Evolutionary conservation across 805 yeast species (phyloP).

Genomic region (Cyberlindnera nakhonratchasimensis): DNA sequence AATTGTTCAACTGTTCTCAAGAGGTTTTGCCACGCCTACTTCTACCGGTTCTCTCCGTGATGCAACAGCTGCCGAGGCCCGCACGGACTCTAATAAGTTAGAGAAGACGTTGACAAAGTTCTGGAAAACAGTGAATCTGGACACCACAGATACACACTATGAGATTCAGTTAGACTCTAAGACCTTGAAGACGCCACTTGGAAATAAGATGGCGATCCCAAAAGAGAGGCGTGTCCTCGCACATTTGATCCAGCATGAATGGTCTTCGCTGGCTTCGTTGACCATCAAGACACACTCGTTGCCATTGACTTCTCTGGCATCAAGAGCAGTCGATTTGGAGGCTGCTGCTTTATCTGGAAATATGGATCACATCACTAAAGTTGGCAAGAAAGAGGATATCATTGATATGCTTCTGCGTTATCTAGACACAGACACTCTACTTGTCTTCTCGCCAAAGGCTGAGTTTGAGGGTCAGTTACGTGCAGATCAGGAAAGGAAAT

Average conservation of each 20-base stretch:
- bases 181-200: conserved; percentile 81
- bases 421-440: conserved; percentile 89
- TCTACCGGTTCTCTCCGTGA: conserved; percentile 1
- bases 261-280: conserved; percentile 70
- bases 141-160: conserved; percentile 29
- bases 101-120: conserved; percentile 68
- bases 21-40: conserved; percentile 6
- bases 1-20: neutral
- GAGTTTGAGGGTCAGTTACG: conserved; percentile 86
- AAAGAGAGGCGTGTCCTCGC: conserved; percentile 59
- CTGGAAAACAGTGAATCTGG: conserved; percentile 72
- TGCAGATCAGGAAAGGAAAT: conserved; percentile 71
- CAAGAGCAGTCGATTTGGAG: conserved; percentile 80
- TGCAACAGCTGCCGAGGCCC: conserved; percentile 6
- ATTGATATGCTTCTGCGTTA: conserved; percentile 66
- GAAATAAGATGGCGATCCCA: conserved; percentile 67
- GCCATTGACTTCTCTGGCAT: conserved; percentile 83
- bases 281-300: conserved; percentile 72
- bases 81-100: conserved; percentile 58
- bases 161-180: conserved; percentile 68
- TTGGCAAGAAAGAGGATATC: conserved; percentile 56
- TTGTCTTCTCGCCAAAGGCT: conserved; percentile 73
- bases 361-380: conserved; percentile 51
- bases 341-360: conserved; percentile 37
- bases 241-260: conserved; percentile 75